These are phyloP conservation scores for Schwanniomyces yamadae DNA, from an alignment of 805 yeast species.

Conservation along the genomic window DNA sequence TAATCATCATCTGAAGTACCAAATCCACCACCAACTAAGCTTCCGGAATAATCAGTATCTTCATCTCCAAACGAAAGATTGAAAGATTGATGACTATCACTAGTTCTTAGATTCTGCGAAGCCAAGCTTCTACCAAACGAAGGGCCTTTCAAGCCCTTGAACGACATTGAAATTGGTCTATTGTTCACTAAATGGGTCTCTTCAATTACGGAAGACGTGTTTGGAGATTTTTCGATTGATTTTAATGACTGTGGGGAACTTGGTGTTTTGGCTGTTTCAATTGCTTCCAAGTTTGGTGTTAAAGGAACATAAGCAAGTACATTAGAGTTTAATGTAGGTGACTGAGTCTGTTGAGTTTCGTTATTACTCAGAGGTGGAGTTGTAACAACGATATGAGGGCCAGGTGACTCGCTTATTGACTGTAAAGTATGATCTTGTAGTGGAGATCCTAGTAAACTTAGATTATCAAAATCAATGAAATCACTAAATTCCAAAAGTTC, in stretches of 20 bases:
- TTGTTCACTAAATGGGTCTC: slow-evolving; percentile 12
- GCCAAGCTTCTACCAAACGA: slow-evolving; percentile 42
- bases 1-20: slow-evolving; percentile 29
- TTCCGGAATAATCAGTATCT: slow-evolving; percentile 21
- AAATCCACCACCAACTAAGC: slow-evolving; percentile 41
- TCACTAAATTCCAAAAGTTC: slow-evolving; percentile 44
- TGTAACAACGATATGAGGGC: too few relatives aligned
- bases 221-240: slow-evolving; percentile 18
- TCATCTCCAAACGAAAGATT: slow-evolving; percentile 37
- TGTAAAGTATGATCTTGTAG: slow-evolving; percentile 2
- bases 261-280: slow-evolving; percentile 6
- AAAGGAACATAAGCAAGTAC: slow-evolving; percentile 6
- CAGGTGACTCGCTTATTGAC: too few relatives aligned
- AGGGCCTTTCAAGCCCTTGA: slow-evolving; percentile 63
- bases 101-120: slow-evolving; percentile 27
- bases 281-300: slow-evolving; percentile 10
- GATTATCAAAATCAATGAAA: slow-evolving; percentile 38
- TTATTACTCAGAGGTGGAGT: too few relatives aligned
- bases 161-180: slow-evolving; percentile 52
- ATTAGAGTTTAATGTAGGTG: too few relatives aligned
- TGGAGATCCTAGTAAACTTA: slow-evolving; percentile 30
- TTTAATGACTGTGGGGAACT: slow-evolving; percentile 9
- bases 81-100: slow-evolving; percentile 42
- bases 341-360: too few relatives aligned
- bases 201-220: slow-evolving; percentile 9